These are phyloP conservation scores for Penicillium egyptiacum DNA, from an alignment of 495 filamentous ascomycete genomes.

Conservation along the genomic window DNA sequence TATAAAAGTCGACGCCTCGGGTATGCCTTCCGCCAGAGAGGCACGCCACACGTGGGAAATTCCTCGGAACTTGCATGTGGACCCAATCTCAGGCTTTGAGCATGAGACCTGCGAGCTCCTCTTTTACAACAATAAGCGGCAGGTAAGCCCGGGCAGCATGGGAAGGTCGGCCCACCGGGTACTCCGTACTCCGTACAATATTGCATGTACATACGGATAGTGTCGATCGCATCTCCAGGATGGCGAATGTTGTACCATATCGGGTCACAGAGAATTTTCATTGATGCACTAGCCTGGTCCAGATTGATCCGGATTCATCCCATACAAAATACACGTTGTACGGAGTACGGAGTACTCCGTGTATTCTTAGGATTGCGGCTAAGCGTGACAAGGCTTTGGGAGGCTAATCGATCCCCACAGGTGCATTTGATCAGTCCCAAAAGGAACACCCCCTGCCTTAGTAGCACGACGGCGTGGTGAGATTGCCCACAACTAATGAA, in stretches of 20 bases:
- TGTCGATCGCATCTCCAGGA: not conserved
- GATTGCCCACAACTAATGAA: constrained; percentile 6
- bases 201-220: not conserved
- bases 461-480: constrained; percentile 14
- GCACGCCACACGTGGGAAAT: constrained; percentile 2
- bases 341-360: not conserved
- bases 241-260: not conserved
- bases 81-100: not conserved
- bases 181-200: not conserved
- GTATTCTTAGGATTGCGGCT: constrained; percentile 2
- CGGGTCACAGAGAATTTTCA: constrained; percentile 12
- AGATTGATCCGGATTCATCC: constrained; percentile 8
- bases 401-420: constrained; percentile 16
- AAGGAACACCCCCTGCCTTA: constrained; percentile 26
- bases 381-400: not conserved
- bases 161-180: not conserved
- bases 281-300: not conserved
- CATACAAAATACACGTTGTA: not conserved
- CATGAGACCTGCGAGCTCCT: not conserved
- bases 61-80: constrained; percentile 3
- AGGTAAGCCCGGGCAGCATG: not conserved
- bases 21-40: not conserved
- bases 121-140: not conserved
- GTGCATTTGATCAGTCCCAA: not conserved
- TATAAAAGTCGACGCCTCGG: not conserved